Conservation (phyloP, 371 early-diverging fungal species). For the Cokeromyces recurvatus region DNA sequence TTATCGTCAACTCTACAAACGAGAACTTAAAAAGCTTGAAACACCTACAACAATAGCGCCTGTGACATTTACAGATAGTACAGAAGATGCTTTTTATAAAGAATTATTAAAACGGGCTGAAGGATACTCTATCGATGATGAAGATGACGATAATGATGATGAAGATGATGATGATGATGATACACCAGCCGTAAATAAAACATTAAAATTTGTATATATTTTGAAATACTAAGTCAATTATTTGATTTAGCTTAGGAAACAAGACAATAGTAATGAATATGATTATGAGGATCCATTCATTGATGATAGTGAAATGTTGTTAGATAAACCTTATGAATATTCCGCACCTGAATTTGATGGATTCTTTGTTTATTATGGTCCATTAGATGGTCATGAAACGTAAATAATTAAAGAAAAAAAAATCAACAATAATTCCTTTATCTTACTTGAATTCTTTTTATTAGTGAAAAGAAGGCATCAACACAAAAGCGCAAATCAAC, state of each 20-base stretch:
- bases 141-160: not conserved
- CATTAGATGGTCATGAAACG: conserved; percentile 43
- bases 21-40: conserved; percentile 6
- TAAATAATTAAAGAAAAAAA: conserved; percentile 11
- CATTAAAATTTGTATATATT: too few relatives aligned
- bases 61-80: not conserved
- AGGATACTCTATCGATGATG: conserved; percentile 6
- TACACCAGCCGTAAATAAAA: too few relatives aligned
- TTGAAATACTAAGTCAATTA: too few relatives aligned
- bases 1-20: conserved; percentile 17
- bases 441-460: not conserved
- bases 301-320: conserved; percentile 50
- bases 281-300: conserved; percentile 51
- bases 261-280: too few relatives aligned
- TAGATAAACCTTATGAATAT: conserved; percentile 34
- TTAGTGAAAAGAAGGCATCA: not conserved
- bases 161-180: not conserved
- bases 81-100: conserved; percentile 14
- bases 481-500: conserved; percentile 12
- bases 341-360: conserved; percentile 33
- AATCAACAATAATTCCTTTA: too few relatives aligned
- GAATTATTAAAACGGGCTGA: conserved; percentile 17
- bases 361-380: conserved; percentile 48
- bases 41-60: too few relatives aligned
- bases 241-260: too few relatives aligned